Evolutionary conservation across 768 basidiomycete genomes (phyloP), one percentile per base, ranked within the genome.

Genomic region (Lactarius hatsudake): DNA sequence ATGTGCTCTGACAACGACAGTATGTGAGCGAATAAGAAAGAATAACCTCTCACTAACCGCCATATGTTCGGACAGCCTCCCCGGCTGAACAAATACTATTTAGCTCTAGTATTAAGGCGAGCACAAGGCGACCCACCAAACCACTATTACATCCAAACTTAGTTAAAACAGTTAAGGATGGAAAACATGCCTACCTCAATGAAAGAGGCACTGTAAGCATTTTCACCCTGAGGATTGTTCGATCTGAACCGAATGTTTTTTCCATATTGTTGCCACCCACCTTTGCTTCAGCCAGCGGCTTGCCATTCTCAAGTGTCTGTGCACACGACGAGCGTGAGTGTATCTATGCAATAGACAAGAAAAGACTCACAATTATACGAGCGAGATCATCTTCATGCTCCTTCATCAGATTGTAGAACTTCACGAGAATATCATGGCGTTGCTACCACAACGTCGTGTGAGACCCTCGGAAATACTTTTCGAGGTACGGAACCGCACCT

Each of bases 231-330:
- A 15, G 63, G 55, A 62, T 56, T n/a, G 34, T 67, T 26, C 26
- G 2, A 48, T 51, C 48, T 55, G 23, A 43, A 34, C 71, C 58
- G 38, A 17, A 45, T 34, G 51, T 58, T 30, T 40, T 18, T 20
- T 54, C 15, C 26, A 8, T 34, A 28, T 45, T 63, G 57, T 58
- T 34, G 51, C 61, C 51, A 48, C 67, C 15, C 68, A 90, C 91
- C 84, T 91, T 90, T 42, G 86, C 91, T 71, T 98, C 95, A 0
- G 81, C 79, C 54, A 97, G 79, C 9, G 94, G 84, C 79, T 98
- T 99, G 42, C 97, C 97, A 73, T 99, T 99, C 80, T 99, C 97
- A 67, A 95, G 78, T 7, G 94, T 96, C 93, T 94, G 76, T 45
- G 40, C 7, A 51, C 12, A 23, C 12, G 48, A 5, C 18, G 30